phyloP scores from a whole-genome alignment of 345 rosid genomes.

The Arabidopsis thaliana region DNA sequence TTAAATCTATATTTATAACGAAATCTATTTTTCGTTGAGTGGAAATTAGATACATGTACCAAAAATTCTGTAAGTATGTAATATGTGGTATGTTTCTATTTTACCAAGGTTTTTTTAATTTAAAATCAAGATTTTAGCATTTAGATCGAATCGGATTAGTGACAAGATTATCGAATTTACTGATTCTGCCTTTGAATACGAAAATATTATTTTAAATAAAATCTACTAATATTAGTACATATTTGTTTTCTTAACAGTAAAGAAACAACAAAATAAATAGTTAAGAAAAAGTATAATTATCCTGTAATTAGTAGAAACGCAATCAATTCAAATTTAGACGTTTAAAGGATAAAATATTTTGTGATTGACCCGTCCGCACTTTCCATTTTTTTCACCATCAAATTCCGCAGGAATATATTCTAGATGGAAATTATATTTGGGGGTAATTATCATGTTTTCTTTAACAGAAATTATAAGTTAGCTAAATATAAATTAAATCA shows the following conservation, averaged over 20 bases:
- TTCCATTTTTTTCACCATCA: not conserved
- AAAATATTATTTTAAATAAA: too few species aligned
- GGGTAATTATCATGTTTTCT: slow-evolving; percentile 6
- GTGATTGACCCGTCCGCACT: slow-evolving; percentile 12
- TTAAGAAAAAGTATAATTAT: not conserved
- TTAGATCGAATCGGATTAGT: too few species aligned
- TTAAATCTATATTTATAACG: not conserved
- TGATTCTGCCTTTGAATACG: too few species aligned
- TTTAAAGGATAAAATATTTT: not conserved
- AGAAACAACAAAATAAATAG: not conserved
- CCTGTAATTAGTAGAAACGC: not conserved
- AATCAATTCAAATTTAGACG: slow-evolving; percentile 17
- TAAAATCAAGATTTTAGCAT: too few species aligned
- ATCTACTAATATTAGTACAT: too few species aligned
- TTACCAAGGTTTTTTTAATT: too few species aligned
- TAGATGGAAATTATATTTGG: not conserved
- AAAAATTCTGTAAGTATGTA: too few species aligned
- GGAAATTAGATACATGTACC: not conserved
- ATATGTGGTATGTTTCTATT: too few species aligned
- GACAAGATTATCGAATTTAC: too few species aligned
- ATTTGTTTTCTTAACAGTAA: not conserved
- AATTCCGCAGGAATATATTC: slow-evolving; percentile 11
- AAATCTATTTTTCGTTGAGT: not conserved
- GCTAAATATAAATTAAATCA: slow-evolving; percentile 30
- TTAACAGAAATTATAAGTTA: slow-evolving; percentile 15